These are phyloP conservation scores for Adansonia rubrostipa DNA, from an alignment of 441 rosid genomes.

Conservation along the genomic window DNA sequence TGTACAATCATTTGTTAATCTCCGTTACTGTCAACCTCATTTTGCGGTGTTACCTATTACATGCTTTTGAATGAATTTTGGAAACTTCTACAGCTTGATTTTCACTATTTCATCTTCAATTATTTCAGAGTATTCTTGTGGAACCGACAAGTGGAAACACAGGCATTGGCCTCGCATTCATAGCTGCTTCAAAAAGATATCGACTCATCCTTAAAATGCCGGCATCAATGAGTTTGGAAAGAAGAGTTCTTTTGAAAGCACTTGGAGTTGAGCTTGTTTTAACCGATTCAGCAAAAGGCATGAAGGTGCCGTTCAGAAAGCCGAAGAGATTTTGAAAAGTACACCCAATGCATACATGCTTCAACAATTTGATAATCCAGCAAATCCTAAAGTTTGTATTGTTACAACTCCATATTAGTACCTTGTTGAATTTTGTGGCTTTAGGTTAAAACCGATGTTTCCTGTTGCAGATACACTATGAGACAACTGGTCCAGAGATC, in stretches of 20 bases:
- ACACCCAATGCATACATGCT: conserved; percentile 84
- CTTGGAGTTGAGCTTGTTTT: conserved; percentile 94
- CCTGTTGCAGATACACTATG: conserved; percentile 75
- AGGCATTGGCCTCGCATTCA: conserved; percentile 95
- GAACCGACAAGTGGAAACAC: conserved; percentile 99
- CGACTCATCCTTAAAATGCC: conserved; percentile 92
- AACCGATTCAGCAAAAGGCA: conserved; percentile 90
- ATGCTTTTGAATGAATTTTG: neutral
- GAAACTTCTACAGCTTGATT: neutral
- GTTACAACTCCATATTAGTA: neutral
- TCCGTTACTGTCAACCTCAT: neutral
- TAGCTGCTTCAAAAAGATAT: conserved; percentile 93
- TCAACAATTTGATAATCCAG: conserved; percentile 95
- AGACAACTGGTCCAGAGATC: conserved; percentile 98
- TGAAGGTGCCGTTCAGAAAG: conserved; percentile 94
- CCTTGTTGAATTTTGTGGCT: conserved; percentile 6
- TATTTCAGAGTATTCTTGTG: conserved; percentile 73
- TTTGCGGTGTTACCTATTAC: neutral
- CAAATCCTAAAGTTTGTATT: conserved; percentile 83
- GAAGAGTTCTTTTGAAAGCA: conserved; percentile 89
- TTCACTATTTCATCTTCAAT: conserved; percentile 15
- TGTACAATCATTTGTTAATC: neutral
- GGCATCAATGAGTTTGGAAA: conserved; percentile 95
- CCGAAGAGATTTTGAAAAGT: conserved; percentile 84
- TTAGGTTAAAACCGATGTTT: conserved; percentile 22